These are phyloP conservation scores for Oryza meyeriana DNA, from an alignment of 176 grass and related monocot species.

Conservation along the genomic window DNA sequence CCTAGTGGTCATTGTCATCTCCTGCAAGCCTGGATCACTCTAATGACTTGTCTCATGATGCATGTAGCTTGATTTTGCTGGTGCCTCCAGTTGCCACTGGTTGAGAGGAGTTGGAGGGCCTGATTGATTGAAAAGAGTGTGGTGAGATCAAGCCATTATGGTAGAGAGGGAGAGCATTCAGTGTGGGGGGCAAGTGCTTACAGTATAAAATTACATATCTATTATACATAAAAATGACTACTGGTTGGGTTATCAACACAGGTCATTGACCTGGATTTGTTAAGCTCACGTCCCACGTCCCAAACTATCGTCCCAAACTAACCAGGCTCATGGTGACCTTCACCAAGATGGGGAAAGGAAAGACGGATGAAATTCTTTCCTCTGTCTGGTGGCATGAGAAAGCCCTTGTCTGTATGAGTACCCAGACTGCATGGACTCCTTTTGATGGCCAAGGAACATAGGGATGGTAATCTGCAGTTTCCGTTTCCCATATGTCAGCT, in stretches of 20 bases:
- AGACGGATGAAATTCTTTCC: background rate
- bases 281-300: too few relatives aligned
- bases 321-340: too few relatives aligned
- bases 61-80: background rate
- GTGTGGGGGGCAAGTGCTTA: background rate
- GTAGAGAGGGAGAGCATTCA: background rate
- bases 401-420: background rate
- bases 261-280: too few relatives aligned
- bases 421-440: background rate
- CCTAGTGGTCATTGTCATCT: background rate
- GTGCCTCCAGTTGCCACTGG: background rate
- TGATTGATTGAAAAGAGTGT: background rate
- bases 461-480: background rate
- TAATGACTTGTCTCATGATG: background rate
- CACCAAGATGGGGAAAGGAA: too few relatives aligned
- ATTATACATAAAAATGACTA: too few relatives aligned
- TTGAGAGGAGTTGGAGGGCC: background rate
- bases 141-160: background rate
- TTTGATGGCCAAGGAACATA: background rate
- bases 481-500: background rate
- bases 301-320: too few relatives aligned
- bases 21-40: background rate
- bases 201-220: too few relatives aligned
- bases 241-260: too few relatives aligned
- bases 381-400: background rate